Conservation (phyloP, 352 stramenopile species). For the Phytophthora vignae region DNA sequence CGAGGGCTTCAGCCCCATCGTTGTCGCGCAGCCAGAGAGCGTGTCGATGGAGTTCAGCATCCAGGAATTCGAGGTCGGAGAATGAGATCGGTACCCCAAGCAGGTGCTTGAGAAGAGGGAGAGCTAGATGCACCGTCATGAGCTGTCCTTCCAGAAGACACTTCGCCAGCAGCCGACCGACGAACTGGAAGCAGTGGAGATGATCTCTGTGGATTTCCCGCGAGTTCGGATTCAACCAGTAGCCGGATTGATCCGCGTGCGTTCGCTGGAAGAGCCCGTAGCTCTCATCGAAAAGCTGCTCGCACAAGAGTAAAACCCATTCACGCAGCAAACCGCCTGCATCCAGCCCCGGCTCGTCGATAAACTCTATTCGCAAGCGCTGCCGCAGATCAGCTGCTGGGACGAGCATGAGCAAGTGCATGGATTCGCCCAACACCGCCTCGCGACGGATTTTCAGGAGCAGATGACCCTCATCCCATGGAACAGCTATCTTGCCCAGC, state of each 20-base stretch:
- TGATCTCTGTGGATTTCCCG: slow-evolving; percentile 73
- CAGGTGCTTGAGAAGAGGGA: slow-evolving; percentile 86
- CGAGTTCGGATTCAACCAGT: slow-evolving; percentile 88
- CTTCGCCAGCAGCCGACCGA: slow-evolving; percentile 80
- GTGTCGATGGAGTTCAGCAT: slow-evolving; percentile 81
- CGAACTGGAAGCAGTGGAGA: slow-evolving; percentile 78
- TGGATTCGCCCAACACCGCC: slow-evolving; percentile 78
- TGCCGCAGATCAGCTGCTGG: slow-evolving; percentile 74
- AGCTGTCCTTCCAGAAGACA: slow-evolving; percentile 81
- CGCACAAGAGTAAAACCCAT: slow-evolving; percentile 81
- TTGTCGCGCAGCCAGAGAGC: slow-evolving; percentile 74
- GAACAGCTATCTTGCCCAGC: slow-evolving; percentile 75
- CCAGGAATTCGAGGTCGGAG: slow-evolving; percentile 80
- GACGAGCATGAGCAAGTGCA: slow-evolving; percentile 85
- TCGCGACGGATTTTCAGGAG: slow-evolving; percentile 84
- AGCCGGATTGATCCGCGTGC: slow-evolving; percentile 78
- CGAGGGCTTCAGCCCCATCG: slow-evolving; percentile 65
- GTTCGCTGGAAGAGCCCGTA: slow-evolving; percentile 80
- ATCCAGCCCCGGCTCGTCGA: slow-evolving; percentile 81
- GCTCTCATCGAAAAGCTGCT: slow-evolving; percentile 81
- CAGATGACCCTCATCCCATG: slow-evolving; percentile 83
- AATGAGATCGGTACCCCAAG: slow-evolving; percentile 85
- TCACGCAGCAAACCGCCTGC: slow-evolving; percentile 80
- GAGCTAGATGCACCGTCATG: slow-evolving; percentile 77
- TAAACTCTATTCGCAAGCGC: slow-evolving; percentile 85